phyloP scores from a whole-genome alignment of 2,329 filamentous ascomycete species.

The Acarospora socialis region DNA sequence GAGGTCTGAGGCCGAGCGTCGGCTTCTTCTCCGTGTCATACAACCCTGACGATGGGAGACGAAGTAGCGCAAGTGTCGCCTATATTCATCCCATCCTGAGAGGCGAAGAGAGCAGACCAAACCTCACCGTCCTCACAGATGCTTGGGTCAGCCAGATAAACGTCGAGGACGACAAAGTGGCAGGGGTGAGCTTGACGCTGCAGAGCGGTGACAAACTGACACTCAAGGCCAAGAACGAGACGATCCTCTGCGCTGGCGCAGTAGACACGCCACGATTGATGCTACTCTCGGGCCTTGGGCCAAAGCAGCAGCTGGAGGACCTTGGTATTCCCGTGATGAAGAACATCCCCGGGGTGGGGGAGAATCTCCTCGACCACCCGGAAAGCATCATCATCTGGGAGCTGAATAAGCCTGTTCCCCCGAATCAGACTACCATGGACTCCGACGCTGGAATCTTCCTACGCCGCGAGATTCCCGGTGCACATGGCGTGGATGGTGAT shows the following conservation, averaged over 20 bases:
- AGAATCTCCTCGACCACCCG: slow-evolving; percentile 51
- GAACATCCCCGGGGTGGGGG: slow-evolving; percentile 47
- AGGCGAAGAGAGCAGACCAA: slow-evolving; percentile 67
- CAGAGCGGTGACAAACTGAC: slow-evolving; percentile 42
- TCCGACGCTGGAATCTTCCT: slow-evolving; percentile 82
- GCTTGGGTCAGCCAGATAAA: slow-evolving; percentile 78
- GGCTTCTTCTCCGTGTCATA: slow-evolving; percentile 88
- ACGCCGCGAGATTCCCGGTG: slow-evolving; percentile 58
- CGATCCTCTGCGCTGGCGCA: slow-evolving; percentile 64
- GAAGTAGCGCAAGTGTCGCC: slow-evolving; percentile 76
- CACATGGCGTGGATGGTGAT: slow-evolving; percentile 54
- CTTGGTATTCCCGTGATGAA: slow-evolving; percentile 44
- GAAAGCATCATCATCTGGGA: slow-evolving; percentile 61
- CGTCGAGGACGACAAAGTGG: slow-evolving; percentile 53
- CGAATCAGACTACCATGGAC: slow-evolving; percentile 79
- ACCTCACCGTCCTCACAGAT: slow-evolving; percentile 74
- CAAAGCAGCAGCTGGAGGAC: slow-evolving; percentile 35
- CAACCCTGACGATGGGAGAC: slow-evolving; percentile 73
- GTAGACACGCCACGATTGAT: slow-evolving; percentile 64
- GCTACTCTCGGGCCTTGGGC: slow-evolving; percentile 39
- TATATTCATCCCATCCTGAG: slow-evolving; percentile 86
- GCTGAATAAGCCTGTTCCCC: slow-evolving; percentile 61
- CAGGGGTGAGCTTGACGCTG: slow-evolving; percentile 57
- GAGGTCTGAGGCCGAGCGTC: slow-evolving; percentile 59
- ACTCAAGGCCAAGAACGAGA: slow-evolving; percentile 54